These are phyloP conservation scores for Boletus subparvulus DNA, from an alignment of 768 basidiomycete genomes.

Conservation along the genomic window DNA sequence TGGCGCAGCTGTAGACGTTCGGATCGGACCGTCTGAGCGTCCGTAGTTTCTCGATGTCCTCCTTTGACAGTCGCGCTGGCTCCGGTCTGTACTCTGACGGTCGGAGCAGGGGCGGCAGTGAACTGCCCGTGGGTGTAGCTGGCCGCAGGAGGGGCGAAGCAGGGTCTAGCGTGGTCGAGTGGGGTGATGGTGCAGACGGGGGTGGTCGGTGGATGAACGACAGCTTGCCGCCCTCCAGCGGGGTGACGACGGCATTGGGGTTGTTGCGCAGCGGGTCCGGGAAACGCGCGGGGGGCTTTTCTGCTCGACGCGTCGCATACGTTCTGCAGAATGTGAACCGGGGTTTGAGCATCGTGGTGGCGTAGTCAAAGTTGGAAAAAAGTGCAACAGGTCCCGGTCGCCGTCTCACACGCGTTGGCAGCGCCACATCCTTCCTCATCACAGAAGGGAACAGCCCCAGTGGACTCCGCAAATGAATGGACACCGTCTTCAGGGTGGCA, in stretches of 20 bases:
- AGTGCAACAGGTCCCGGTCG: no score
- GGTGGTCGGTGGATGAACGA: constrained; percentile 88
- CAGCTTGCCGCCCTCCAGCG: constrained; percentile 52
- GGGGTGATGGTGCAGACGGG: constrained; percentile 69
- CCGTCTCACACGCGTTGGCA: background rate
- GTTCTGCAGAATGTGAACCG: constrained; percentile 29
- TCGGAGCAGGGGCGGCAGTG: constrained; percentile 50
- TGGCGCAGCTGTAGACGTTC: constrained; percentile 53
- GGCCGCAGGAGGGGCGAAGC: constrained; percentile 67
- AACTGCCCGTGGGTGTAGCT: constrained; percentile 25
- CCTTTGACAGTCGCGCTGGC: constrained; percentile 47
- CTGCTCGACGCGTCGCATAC: constrained; percentile 43
- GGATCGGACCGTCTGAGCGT: constrained; percentile 60
- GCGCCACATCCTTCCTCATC: background rate
- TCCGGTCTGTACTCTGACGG: constrained; percentile 36
- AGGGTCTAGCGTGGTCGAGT: constrained; percentile 67
- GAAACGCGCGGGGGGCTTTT: constrained; percentile 50
- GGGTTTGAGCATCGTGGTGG: constrained; percentile 21
- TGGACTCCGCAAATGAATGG: constrained; percentile 19
- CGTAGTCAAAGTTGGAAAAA: background rate
- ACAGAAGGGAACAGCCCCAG: constrained; percentile 8
- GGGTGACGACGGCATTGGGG: constrained; percentile 50
- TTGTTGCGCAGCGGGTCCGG: constrained; percentile 58
- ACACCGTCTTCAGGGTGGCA: constrained; percentile 41
- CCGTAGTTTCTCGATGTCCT: constrained; percentile 55